Conservation (phyloP, 306 rosid species). For the Begonia loranthoides region DNA sequence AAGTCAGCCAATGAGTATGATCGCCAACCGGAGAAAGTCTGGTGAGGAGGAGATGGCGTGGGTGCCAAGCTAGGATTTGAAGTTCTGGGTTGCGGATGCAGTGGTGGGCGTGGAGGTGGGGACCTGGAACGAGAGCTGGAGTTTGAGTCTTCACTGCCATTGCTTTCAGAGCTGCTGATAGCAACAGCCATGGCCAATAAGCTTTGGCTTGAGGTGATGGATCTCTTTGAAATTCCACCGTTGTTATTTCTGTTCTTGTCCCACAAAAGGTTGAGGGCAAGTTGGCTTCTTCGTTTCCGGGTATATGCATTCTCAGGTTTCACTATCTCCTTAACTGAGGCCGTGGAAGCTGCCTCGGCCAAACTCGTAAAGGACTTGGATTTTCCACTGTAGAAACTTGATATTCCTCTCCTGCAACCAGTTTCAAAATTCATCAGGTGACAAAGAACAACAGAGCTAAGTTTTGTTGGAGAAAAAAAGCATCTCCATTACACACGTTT, state of each 20-base stretch:
- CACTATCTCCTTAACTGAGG: constrained; percentile 42
- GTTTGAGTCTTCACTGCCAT: constrained; percentile 42
- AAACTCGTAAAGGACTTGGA: constrained; percentile 71
- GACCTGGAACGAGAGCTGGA: constrained; percentile 21
- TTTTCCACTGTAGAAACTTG: constrained; percentile 61
- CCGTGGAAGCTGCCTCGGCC: constrained; percentile 32
- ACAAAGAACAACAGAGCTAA: background rate
- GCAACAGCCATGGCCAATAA: constrained; percentile 64
- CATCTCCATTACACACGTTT: no score
- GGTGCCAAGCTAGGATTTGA: background rate
- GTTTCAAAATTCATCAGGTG: background rate
- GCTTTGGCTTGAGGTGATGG: constrained; percentile 52
- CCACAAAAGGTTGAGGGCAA: constrained; percentile 43
- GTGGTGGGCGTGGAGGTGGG: constrained; percentile 37
- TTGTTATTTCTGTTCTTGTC: constrained; percentile 44
- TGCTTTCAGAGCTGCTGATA: constrained; percentile 53
- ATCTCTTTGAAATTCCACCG: constrained; percentile 64
- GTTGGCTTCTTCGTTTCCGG: constrained; percentile 50
- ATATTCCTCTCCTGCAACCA: constrained; percentile 66
- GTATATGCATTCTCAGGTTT: constrained; percentile 75
- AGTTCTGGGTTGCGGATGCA: constrained; percentile 21
- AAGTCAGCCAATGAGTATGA: constrained; percentile 57
- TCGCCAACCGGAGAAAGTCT: constrained; percentile 21
- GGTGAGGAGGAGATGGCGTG: constrained; percentile 16
- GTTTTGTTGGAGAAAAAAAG: no score